Base-by-base conservation (phyloP, 352 stramenopile species). In the Pythium aquatile region DNA sequence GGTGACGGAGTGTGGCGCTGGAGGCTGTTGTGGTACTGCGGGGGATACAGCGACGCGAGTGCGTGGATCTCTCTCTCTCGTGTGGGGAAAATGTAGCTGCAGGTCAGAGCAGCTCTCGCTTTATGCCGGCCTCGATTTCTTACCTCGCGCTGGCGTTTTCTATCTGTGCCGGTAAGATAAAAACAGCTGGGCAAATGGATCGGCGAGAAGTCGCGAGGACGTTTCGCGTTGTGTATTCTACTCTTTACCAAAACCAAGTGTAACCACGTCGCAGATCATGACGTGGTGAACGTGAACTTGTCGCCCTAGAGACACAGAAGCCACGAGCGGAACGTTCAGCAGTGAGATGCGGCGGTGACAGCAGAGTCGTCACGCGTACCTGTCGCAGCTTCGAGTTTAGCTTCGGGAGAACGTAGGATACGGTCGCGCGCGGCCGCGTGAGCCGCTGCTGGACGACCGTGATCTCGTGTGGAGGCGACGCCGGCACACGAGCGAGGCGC, bases 351-450 rank as follows among this genome's bases (percentile, higher is more conserved):
- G 48, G 63, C 44, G 30, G 32, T 66, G 51, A 66, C 53, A 48
- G 30, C 4, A n/a, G 13, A 3, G 32, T 42, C 37, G 55, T 60
- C 55, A 62, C 24, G 46, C 44, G 48, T 69, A 93, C 83, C 82
- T 91, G 79, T 20, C 84, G 84, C 32, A 93, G 78, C 63, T 93
- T 93, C 6, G 77, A 84, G 69, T 89, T 93, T 64, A 93, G 74
- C 61, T 91, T 93, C 48, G 84, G 84, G 28, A 89, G 80, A 0
- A 60, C 72, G 68, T 93, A 93, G 33, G 78, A 91, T 44, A 91
- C 59, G 20, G 66, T 70, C 44, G 76, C 60, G 29, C 72, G 60
- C 14, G 64, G 63, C 35, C 79, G 78, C 26, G 54, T 66, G 28
- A 55, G 58, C 26, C 74, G 75, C 68, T 64, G 61, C 16, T 48